A percentile compares a stretch with the other conserved stretches of the same genome.
These are phyloP conservation scores for Didymella pinodella DNA, from an alignment of 2,329 filamentous ascomycete genomes.

Conservation along the genomic window DNA sequence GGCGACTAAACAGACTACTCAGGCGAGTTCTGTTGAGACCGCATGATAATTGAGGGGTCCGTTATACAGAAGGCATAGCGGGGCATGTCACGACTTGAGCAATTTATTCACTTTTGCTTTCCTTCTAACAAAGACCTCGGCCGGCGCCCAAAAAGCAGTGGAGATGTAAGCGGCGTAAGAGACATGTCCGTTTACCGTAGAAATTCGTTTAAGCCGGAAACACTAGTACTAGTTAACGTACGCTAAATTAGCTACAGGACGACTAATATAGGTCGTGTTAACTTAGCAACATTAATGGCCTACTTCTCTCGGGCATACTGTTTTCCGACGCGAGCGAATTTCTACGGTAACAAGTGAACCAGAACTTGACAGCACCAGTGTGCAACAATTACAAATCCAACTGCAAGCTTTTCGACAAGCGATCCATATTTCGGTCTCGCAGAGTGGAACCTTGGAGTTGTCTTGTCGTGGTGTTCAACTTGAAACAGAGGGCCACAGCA, in stretches of 20 bases:
- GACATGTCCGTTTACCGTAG: background rate
- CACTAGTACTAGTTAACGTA: too few relatives aligned
- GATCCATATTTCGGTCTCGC: background rate
- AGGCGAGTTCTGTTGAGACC: too few relatives aligned
- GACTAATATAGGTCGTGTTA: too few relatives aligned
- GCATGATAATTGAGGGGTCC: background rate
- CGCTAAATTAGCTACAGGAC: too few relatives aligned
- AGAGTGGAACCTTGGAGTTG: background rate
- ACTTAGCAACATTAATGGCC: too few relatives aligned
- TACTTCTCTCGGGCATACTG: too few relatives aligned
- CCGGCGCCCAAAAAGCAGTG: background rate
- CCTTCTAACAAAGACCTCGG: background rate
- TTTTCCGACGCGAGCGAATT: too few relatives aligned
- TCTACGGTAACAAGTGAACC: background rate
- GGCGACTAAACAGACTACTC: too few relatives aligned
- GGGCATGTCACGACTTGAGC: background rate
- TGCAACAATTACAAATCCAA: background rate
- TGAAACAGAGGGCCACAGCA: background rate
- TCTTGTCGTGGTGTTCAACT: background rate
- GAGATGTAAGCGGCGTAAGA: background rate
- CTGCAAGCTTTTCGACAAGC: background rate
- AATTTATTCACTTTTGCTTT: background rate
- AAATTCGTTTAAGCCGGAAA: too few relatives aligned
- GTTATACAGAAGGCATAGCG: background rate
- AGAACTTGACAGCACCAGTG: background rate